Percentiles rank a stretch among this genome's conserved stretches.
These are phyloP conservation scores for Lichtheimia ramosa DNA, from an alignment of 371 early-diverging fungal species.

Conservation along the genomic window DNA sequence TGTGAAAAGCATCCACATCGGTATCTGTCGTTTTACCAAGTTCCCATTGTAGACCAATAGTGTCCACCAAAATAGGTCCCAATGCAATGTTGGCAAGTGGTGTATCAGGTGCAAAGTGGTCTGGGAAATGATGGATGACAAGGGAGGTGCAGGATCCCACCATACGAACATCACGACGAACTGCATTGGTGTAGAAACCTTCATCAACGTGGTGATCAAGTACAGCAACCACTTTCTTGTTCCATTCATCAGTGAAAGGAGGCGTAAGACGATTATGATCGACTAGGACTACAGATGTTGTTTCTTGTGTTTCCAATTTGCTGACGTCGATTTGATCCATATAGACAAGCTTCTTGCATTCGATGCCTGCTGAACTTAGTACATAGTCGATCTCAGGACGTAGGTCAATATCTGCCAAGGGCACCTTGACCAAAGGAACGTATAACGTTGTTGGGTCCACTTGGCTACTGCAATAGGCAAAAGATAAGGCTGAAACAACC, in stretches of 20 bases:
- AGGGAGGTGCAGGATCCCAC: constrained; percentile 70
- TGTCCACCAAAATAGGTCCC: constrained; percentile 73
- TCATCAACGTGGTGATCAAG: constrained; percentile 81
- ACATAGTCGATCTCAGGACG: constrained; percentile 66
- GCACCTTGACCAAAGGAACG: constrained; percentile 65
- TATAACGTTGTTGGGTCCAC: constrained; percentile 15
- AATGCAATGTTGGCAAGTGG: constrained; percentile 34
- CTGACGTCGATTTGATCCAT: constrained; percentile 24
- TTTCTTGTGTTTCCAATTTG: constrained; percentile 10
- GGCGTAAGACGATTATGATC: constrained; percentile 66
- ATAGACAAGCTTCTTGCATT: constrained; percentile 23
- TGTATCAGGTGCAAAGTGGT: constrained; percentile 6
- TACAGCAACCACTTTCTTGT: constrained; percentile 51
- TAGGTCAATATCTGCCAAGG: constrained; percentile 57
- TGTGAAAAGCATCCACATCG: constrained; percentile 49
- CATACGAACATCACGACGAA: constrained; percentile 48
- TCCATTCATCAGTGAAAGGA: constrained; percentile 30
- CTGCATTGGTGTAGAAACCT: constrained; percentile 30
- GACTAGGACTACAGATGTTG: constrained; percentile 40
- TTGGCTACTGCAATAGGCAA: constrained; percentile 45
- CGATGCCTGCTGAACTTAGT: constrained; percentile 25
- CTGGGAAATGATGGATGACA: constrained; percentile 40
- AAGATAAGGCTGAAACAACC: constrained; percentile 58
- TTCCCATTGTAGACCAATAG: constrained; percentile 58
- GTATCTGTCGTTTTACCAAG: constrained; percentile 51